Percentiles rank a stretch among this genome's conserved stretches.
Evolutionary conservation across 208 protist genomes (phyloP).

Genomic region (Phytomonas sp.): DNA sequence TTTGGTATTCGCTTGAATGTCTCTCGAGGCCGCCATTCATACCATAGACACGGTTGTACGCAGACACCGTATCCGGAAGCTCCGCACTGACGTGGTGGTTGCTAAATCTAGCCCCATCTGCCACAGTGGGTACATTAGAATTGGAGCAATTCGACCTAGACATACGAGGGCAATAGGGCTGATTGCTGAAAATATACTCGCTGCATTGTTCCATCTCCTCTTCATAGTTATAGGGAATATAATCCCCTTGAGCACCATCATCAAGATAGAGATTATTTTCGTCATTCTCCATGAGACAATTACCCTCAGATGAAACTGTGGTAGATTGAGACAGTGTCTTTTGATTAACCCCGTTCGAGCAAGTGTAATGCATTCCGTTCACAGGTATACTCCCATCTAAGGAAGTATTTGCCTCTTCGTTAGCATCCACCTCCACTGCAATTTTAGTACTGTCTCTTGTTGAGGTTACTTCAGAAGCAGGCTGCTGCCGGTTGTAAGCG

Average conservation of each 20-base stretch:
- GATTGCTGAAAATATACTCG: slow-evolving; percentile 43
- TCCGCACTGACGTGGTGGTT: neutral
- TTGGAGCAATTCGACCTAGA: neutral
- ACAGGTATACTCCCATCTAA: neutral
- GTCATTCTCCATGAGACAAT: neutral
- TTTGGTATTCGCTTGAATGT: slow-evolving; percentile 18
- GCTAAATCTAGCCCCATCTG: slow-evolving; percentile 4
- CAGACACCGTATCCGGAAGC: slow-evolving; percentile 11
- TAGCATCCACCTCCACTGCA: neutral
- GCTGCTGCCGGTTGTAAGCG: neutral
- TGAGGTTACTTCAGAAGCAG: neutral
- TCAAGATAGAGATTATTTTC: neutral
- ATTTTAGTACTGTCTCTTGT: neutral
- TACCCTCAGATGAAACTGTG: neutral
- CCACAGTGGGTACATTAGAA: no score
- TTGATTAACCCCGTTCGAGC: neutral
- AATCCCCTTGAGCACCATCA: slow-evolving; percentile 7
- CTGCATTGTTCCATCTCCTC: slow-evolving; percentile 51
- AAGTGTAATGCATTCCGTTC: neutral
- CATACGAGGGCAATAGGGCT: slow-evolving; percentile 21
- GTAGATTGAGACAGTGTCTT: neutral
- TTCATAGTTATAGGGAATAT: slow-evolving; percentile 43
- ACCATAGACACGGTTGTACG: slow-evolving; percentile 6
- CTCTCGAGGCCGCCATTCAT: neutral
- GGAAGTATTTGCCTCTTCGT: neutral